Evolutionary conservation across 208 protist species (phyloP).

Genomic region (Acanthamoeba culbertsoni): DNA sequence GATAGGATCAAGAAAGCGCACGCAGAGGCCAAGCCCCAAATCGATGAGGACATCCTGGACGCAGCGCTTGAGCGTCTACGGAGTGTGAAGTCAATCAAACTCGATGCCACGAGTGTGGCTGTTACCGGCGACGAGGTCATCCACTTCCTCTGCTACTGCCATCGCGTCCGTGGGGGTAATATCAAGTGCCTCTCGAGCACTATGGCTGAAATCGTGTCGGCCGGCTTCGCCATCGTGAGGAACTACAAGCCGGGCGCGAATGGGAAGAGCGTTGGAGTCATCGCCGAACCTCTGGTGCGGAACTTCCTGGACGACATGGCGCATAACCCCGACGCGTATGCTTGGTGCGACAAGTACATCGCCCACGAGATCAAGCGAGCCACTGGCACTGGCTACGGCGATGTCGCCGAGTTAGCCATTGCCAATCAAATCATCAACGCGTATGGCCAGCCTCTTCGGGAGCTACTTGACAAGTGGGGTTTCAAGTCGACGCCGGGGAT

Average conservation of each 20-base stretch:
- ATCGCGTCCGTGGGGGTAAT: conserved; percentile 12
- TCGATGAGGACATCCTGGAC: background rate
- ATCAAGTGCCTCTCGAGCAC: background rate
- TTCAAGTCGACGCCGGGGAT: background rate
- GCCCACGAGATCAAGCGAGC: background rate
- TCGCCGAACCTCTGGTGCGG: conserved; percentile 11
- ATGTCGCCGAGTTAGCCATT: background rate
- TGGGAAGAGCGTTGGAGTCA: background rate
- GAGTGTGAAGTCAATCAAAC: background rate
- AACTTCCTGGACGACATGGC: background rate
- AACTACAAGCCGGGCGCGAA: background rate
- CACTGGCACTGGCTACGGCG: background rate
- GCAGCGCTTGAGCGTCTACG: background rate
- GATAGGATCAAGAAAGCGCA: background rate
- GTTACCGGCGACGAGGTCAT: background rate
- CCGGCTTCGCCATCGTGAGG: background rate
- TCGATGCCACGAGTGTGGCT: background rate
- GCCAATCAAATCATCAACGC: background rate
- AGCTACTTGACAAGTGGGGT: background rate
- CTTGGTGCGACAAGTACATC: conserved; percentile 18
- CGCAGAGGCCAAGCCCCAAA: background rate
- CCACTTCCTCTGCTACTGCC: conserved; percentile 7
- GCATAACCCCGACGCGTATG: background rate
- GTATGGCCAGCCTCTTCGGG: background rate
- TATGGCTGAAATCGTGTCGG: background rate